Conservation (phyloP, 2,329 filamentous ascomycete species). For the Cadophora luteo-olivacea region DNA sequence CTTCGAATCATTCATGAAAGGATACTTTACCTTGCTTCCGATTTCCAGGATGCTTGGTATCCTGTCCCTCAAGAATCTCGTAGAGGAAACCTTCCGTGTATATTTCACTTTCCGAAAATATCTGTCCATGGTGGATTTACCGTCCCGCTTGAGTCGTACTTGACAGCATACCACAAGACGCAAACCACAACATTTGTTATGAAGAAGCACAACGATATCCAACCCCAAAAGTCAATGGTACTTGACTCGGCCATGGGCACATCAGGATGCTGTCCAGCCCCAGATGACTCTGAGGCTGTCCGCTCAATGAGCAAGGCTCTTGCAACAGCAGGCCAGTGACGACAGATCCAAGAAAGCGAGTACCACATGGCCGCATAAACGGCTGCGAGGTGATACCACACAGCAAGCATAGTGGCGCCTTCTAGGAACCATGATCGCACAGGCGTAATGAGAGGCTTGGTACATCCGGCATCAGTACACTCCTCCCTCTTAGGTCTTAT, state of each 20-base stretch:
- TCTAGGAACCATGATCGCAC: background rate
- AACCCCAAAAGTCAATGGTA: background rate
- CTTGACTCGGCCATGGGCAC: background rate
- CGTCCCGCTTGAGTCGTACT: constrained; percentile 15
- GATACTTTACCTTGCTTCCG: too few relatives aligned
- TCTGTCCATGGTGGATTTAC: constrained; percentile 27
- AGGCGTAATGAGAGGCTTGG: background rate
- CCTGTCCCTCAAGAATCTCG: too few relatives aligned
- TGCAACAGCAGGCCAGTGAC: background rate
- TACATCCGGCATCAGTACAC: background rate
- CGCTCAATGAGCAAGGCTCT: background rate
- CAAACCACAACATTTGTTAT: constrained; percentile 12
- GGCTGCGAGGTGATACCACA: background rate
- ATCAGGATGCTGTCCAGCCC: background rate
- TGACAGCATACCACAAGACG: constrained; percentile 27
- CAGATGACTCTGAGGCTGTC: background rate
- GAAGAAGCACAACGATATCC: constrained; percentile 16
- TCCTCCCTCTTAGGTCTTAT: background rate
- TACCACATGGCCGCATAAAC: background rate
- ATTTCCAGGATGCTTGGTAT: too few relatives aligned
- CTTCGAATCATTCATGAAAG: too few relatives aligned
- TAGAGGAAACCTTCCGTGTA: too few relatives aligned
- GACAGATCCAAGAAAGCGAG: background rate
- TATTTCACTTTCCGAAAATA: constrained; percentile 26
- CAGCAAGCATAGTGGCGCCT: background rate